A percentile compares a stretch with the other conserved stretches of the same genome.
Conservation (phyloP, 352 stramenopile species). For the Phytophthora pistaciae region DNA sequence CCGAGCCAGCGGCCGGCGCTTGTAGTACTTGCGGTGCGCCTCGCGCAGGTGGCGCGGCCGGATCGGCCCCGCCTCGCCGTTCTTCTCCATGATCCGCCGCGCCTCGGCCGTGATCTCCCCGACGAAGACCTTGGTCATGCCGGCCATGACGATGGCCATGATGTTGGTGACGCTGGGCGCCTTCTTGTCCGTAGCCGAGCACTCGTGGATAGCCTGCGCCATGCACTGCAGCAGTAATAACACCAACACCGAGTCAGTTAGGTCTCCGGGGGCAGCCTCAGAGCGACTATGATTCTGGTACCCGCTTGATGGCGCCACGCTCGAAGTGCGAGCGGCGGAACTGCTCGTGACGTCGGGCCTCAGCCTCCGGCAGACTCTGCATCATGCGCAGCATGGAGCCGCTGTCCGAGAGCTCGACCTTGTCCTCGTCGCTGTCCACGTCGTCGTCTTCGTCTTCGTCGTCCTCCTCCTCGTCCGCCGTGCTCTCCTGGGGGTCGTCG, state of each 20-base stretch:
- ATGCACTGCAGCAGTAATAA: conserved; percentile 65
- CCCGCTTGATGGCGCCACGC: conserved; percentile 78
- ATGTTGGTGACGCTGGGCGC: conserved; percentile 78
- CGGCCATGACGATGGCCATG: conserved; percentile 90
- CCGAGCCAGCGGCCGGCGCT: conserved; percentile 67
- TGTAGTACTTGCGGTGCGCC: conserved; percentile 88
- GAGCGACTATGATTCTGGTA: conserved; percentile 24
- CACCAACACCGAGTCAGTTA: not conserved
- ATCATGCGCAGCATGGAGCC: conserved; percentile 83
- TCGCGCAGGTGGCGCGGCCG: conserved; percentile 79
- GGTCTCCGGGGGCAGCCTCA: not conserved
- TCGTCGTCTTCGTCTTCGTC: conserved; percentile 58
- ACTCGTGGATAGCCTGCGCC: conserved; percentile 79
- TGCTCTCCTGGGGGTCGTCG: conserved; percentile 53
- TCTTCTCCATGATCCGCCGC: conserved; percentile 82
- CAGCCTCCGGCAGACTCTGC: conserved; percentile 66
- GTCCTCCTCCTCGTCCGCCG: conserved; percentile 64
- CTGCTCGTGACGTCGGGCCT: conserved; percentile 80
- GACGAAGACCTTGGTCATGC: conserved; percentile 89
- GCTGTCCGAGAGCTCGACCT: conserved; percentile 63
- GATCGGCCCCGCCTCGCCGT: conserved; percentile 80
- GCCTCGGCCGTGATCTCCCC: conserved; percentile 84
- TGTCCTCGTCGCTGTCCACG: conserved; percentile 56
- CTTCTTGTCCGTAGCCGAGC: conserved; percentile 58
- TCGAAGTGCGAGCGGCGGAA: conserved; percentile 89